These are phyloP conservation scores for Omphalea diandra DNA, from an alignment of 441 rosid species.

Conservation along the genomic window DNA sequence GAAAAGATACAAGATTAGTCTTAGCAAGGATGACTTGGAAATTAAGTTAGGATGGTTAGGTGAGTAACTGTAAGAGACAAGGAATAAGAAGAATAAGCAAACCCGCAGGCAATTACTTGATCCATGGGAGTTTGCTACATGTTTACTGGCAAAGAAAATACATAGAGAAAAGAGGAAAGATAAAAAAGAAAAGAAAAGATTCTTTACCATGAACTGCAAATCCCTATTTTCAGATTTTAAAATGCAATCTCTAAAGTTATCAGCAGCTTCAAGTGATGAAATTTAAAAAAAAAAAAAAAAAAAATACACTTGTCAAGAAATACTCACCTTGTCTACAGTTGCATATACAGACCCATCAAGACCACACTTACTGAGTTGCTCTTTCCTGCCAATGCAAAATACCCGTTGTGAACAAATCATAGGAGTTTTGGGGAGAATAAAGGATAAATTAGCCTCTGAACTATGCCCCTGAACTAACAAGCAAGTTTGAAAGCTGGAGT, in stretches of 20 bases:
- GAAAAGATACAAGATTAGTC: not conserved
- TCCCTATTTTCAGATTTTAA: not conserved
- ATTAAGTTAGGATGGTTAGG: not conserved
- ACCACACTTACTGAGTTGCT: conserved; percentile 58
- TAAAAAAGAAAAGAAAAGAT: not conserved
- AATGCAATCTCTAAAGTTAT: not conserved
- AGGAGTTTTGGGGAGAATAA: not conserved
- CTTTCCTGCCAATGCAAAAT: conserved; percentile 43
- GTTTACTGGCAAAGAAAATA: not conserved
- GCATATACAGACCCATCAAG: conserved; percentile 56
- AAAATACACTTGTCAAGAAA: not conserved
- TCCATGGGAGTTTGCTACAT: not conserved
- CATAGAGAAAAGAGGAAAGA: not conserved
- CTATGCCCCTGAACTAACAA: too few species aligned
- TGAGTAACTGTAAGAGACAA: not conserved
- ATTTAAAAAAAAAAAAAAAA: not conserved
- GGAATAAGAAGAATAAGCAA: not conserved
- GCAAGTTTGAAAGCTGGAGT: too few species aligned
- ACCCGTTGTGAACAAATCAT: not conserved
- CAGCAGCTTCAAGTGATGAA: not conserved
- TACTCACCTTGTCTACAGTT: conserved; percentile 39
- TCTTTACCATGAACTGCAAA: conserved; percentile 5
- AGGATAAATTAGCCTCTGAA: not conserved
- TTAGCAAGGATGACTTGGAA: not conserved
- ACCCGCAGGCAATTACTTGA: not conserved